These are phyloP conservation scores for Dothidotthia symphoricarpi DNA, from an alignment of 2,329 filamentous ascomycete genomes.

Conservation along the genomic window DNA sequence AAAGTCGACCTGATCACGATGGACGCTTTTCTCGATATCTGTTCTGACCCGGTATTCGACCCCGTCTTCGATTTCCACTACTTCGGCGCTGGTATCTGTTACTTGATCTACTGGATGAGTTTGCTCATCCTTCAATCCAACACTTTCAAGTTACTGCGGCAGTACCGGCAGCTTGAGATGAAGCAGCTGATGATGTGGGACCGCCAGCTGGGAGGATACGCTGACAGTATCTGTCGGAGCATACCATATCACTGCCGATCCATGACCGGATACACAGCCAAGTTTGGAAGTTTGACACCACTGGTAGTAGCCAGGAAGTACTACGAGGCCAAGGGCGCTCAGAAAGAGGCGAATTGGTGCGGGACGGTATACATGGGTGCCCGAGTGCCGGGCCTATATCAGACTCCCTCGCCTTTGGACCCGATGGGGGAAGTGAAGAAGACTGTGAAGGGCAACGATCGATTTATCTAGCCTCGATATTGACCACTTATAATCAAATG, in stretches of 20 bases:
- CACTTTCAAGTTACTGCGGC: constrained; percentile 31
- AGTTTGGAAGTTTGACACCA: constrained; percentile 37
- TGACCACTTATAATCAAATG: no score
- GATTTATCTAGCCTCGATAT: constrained; percentile 22
- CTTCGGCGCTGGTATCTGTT: constrained; percentile 35
- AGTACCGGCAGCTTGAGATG: constrained; percentile 25
- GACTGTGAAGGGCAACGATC: constrained; percentile 21
- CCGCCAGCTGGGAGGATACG: constrained; percentile 30
- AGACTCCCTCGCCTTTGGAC: constrained; percentile 25
- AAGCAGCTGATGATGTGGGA: constrained; percentile 36
- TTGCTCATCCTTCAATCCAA: constrained; percentile 39
- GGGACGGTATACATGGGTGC: constrained; percentile 29
- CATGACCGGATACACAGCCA: constrained; percentile 31
- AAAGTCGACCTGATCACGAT: constrained; percentile 24
- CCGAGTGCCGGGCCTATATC: constrained; percentile 34
- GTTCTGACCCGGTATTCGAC: constrained; percentile 28
- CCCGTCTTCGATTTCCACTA: constrained; percentile 34
- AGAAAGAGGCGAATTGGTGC: constrained; percentile 31
- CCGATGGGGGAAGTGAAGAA: constrained; percentile 29
- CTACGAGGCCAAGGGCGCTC: constrained; percentile 29
- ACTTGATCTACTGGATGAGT: constrained; percentile 39
- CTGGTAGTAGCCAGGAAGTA: constrained; percentile 38
- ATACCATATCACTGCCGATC: constrained; percentile 34
- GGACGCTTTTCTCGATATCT: constrained; percentile 28
- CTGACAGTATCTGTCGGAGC: constrained; percentile 34